These are phyloP conservation scores for Entomortierella lignicola DNA, from an alignment of 192 early-diverging fungal species.

Conservation along the genomic window DNA sequence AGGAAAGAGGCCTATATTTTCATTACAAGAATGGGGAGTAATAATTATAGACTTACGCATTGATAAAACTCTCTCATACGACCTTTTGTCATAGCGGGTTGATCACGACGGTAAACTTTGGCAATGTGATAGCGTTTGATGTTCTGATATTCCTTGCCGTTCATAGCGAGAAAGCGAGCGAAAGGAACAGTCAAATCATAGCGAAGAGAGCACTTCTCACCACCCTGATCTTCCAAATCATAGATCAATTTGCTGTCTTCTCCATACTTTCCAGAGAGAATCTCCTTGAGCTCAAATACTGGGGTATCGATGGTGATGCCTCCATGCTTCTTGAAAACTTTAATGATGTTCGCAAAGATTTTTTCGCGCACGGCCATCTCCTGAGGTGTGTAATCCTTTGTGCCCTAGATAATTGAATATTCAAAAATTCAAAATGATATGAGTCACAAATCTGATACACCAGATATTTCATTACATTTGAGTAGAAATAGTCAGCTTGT, in stretches of 20 bases:
- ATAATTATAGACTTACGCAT: conserved; percentile 72
- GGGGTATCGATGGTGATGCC: conserved; percentile 99
- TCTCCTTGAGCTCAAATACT: conserved; percentile 98
- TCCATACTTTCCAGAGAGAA: conserved; percentile 96
- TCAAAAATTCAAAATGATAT: no score
- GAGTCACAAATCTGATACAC: no score
- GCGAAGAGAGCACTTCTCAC: conserved; percentile 93
- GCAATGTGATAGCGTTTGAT: conserved; percentile 98
- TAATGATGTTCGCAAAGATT: conserved; percentile 88
- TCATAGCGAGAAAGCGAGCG: conserved; percentile 95
- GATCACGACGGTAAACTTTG: conserved; percentile 98
- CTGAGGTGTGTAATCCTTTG: conserved; percentile 93
- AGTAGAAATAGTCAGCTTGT: no score
- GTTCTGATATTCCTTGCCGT: conserved; percentile 81
- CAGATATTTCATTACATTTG: no score
- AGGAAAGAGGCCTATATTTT: no score
- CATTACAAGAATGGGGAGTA: background rate
- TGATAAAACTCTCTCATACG: conserved; percentile 99
- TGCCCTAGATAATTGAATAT: conserved; percentile 77
- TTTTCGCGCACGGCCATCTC: conserved; percentile 98
- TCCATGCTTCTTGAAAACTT: conserved; percentile 95
- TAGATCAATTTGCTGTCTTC: conserved; percentile 99
- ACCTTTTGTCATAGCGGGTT: conserved; percentile 98
- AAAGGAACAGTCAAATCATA: conserved; percentile 99
- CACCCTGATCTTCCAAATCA: conserved; percentile 97